These are phyloP conservation scores for Candida neerlandica DNA, from an alignment of 1,139 yeast species.

Conservation along the genomic window DNA sequence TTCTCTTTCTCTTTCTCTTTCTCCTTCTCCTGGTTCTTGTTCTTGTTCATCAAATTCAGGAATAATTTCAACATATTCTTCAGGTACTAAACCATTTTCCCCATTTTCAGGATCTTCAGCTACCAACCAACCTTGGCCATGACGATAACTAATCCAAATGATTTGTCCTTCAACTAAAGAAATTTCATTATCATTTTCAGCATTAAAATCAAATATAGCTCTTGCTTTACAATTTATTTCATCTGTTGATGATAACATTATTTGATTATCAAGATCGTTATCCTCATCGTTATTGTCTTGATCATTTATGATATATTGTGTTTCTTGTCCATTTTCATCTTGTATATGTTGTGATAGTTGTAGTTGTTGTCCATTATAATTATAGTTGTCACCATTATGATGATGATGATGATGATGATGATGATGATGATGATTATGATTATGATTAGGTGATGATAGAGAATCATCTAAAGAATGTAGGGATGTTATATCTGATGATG, in stretches of 20 bases:
- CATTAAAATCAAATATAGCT: slow-evolving; percentile 85
- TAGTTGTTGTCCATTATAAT: background rate
- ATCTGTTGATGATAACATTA: slow-evolving; percentile 25
- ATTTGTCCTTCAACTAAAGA: slow-evolving; percentile 77
- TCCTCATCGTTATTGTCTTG: background rate
- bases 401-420: slow-evolving; percentile 16
- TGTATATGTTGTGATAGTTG: background rate
- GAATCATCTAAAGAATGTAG: background rate
- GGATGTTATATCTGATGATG: slow-evolving; percentile 7
- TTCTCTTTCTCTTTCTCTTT: slow-evolving; percentile 17
- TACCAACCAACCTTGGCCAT: slow-evolving; percentile 98
- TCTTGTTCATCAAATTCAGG: slow-evolving; percentile 22
- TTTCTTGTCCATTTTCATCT: background rate
- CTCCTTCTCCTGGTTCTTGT: slow-evolving; percentile 12
- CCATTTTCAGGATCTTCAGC: slow-evolving; percentile 82
- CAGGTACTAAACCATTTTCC: slow-evolving; percentile 93
- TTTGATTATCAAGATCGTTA: slow-evolving; percentile 8
- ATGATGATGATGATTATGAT: slow-evolving; percentile 6
- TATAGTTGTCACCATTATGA: slow-evolving; percentile 14
- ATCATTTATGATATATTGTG: background rate
- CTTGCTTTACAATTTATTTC: slow-evolving; percentile 62
- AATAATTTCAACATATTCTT: slow-evolving; percentile 78
- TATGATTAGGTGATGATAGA: background rate
- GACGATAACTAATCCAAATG: slow-evolving; percentile 84
- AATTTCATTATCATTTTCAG: slow-evolving; percentile 94